Conservation (phyloP, 2,329 filamentous ascomycete species). For the Fusarium sacchari region DNA sequence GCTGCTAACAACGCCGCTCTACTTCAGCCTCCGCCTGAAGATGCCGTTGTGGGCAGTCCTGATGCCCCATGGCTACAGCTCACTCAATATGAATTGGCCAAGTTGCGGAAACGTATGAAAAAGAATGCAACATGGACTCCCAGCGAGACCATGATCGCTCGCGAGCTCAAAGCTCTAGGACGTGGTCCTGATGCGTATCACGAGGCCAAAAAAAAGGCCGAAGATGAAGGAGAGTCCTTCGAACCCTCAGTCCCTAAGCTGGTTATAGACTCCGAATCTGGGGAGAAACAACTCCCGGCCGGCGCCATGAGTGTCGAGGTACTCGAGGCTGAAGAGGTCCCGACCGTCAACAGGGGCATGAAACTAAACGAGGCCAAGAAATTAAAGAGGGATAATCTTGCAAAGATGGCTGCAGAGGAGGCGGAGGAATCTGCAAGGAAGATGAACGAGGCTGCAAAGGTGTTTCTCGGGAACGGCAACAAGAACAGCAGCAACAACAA, state of each 20-base stretch:
- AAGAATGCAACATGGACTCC: slow-evolving; percentile 89
- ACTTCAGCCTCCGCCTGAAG: slow-evolving; percentile 67
- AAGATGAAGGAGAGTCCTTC: slow-evolving; percentile 72
- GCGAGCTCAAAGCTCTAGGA: slow-evolving; percentile 77
- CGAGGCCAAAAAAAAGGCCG: slow-evolving; percentile 71
- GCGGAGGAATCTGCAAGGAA: slow-evolving; percentile 67
- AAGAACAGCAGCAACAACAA: slow-evolving; percentile 5
- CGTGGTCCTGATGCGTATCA: slow-evolving; percentile 72
- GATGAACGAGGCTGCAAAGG: slow-evolving; percentile 60
- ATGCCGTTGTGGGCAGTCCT: slow-evolving; percentile 66
- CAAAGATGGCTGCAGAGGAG: slow-evolving; percentile 70
- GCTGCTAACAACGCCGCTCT: slow-evolving; percentile 54
- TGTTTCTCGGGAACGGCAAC: slow-evolving; percentile 53
- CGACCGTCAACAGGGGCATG: slow-evolving; percentile 77
- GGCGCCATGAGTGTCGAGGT: slow-evolving; percentile 69
- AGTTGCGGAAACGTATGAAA: slow-evolving; percentile 86
- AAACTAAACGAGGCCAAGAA: slow-evolving; percentile 83
- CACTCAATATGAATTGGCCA: slow-evolving; percentile 71
- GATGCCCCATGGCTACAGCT: slow-evolving; percentile 74
- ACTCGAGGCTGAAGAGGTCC: slow-evolving; percentile 68
- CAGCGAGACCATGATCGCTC: slow-evolving; percentile 85
- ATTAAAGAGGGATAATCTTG: slow-evolving; percentile 72
- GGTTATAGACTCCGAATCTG: slow-evolving; percentile 60
- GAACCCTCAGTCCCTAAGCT: slow-evolving; percentile 52
- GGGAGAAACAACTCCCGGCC: slow-evolving; percentile 63